Base-by-base conservation (phyloP, 768 basidiomycete species). In the Suillus placidus region DNA sequence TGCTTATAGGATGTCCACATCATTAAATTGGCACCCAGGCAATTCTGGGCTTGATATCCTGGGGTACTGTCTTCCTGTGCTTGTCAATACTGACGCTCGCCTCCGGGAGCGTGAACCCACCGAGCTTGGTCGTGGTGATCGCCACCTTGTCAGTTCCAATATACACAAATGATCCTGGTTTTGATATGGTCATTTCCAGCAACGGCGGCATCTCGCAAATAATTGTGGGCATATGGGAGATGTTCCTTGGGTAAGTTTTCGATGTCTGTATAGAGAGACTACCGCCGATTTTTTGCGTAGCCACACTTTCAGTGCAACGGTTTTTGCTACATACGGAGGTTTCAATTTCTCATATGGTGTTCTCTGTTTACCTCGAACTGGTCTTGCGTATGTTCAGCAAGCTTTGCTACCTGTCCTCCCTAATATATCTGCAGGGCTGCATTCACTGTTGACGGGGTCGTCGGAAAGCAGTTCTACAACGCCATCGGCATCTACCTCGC, bases 121-220 rank as follows among this genome's bases (percentile, higher is more conserved):
- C 70, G 14, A 74, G 69, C 62, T 38, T 74, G 62, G 67, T 72
- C 37, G 64, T 76, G 30, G 71, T 76, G 42, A 72, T 75, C 14
- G 70, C 72, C 8, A 72, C 66, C 6, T 76, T 74, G 72, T 76
- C 62, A 42, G 72, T 56, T 49, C 32, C n/a, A 13, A 37, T 23
- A 26, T 64, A 23, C 56, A 23, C 20, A 37, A 26, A 38, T 5
- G 35, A 32, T 6, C 30, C 9, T 35, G 13, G 18, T 37, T 35
- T 34, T 54, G 45, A 38, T 2, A 60, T 71, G 26, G 69, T 43
- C 14, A 42, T 10, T 40, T 64, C 60, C 45, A 74, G 74, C 64
- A 75, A 75, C 51, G 70, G 74, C 9, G 74, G 74, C 56, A 74
- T 76, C 55, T 65, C 68, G n/a, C 74, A 71, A 57, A 72, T 70